phyloP scores from a whole-genome alignment of 352 stramenopile species.

The Phytophthora pseudosyringae region DNA sequence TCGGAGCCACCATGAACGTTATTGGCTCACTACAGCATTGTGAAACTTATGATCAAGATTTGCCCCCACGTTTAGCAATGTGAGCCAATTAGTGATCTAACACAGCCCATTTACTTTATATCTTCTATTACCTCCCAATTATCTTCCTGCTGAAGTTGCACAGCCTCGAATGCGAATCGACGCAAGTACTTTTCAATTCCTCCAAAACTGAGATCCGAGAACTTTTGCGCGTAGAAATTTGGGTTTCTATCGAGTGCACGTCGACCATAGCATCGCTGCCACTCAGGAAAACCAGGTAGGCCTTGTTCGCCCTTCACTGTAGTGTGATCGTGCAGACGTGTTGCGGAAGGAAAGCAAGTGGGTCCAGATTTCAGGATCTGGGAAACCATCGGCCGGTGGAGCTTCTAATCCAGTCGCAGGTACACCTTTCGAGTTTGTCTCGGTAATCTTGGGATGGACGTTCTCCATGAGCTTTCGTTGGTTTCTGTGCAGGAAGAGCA shows the following conservation, averaged over 20 bases:
- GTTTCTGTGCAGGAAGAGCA: conserved; percentile 74
- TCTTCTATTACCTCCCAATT: neutral
- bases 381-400: conserved; percentile 3
- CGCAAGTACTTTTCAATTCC: conserved; percentile 34
- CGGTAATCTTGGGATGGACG: conserved; percentile 24
- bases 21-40: conserved; percentile 8
- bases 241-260: conserved; percentile 18
- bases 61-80: neutral
- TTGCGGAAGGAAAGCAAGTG: conserved; percentile 41
- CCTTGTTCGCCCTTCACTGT: neutral
- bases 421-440: neutral
- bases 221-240: conserved; percentile 30
- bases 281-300: neutral
- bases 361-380: conserved; percentile 34
- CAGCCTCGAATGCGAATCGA: conserved; percentile 28
- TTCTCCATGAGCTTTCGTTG: conserved; percentile 55
- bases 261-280: conserved; percentile 47
- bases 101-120: neutral
- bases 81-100: neutral
- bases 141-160: neutral
- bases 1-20: conserved; percentile 1
- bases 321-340: neutral
- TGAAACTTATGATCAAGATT: conserved; percentile 1
- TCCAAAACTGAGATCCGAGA: conserved; percentile 28
- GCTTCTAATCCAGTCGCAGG: neutral